Percentiles rank a stretch among this genome's conserved stretches.
Conservation (phyloP, 495 filamentous ascomycete species). For the Podospora fimiseda region DNA sequence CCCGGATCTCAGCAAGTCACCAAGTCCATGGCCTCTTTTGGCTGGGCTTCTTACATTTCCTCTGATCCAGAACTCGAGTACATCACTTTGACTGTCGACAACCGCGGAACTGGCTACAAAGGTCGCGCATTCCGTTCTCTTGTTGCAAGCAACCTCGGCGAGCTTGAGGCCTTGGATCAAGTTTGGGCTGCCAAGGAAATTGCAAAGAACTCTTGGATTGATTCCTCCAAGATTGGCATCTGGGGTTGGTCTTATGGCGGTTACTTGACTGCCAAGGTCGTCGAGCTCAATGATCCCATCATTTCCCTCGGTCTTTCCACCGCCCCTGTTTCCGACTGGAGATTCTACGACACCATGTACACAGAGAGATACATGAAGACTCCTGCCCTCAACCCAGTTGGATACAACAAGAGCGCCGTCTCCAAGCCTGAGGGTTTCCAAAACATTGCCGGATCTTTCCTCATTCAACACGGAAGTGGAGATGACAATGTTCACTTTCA, state of each 20-base stretch:
- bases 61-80: constrained; percentile 54
- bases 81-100: constrained; percentile 50
- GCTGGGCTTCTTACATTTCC: constrained; percentile 48
- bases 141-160: constrained; percentile 45
- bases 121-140: constrained; percentile 45
- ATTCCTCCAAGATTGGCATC: constrained; percentile 46
- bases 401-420: constrained; percentile 45
- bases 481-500: constrained; percentile 60
- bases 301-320: constrained; percentile 49
- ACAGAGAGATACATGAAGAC: constrained; percentile 62
- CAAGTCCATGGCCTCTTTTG: constrained; percentile 38
- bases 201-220: constrained; percentile 39
- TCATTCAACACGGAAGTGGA: constrained; percentile 51
- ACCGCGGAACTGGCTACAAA: constrained; percentile 50
- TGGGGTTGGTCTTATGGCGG: constrained; percentile 58
- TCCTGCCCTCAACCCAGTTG: constrained; percentile 38
- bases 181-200: constrained; percentile 48
- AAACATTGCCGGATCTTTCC: constrained; percentile 44
- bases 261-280: constrained; percentile 50
- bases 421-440: constrained; percentile 42
- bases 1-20: constrained; percentile 46
- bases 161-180: constrained; percentile 51
- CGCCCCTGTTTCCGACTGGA: constrained; percentile 53
- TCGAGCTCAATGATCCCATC: constrained; percentile 45
- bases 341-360: constrained; percentile 58